Base-by-base conservation (phyloP, 805 yeast genomes). In the Monosporozyma yasuniensis region DNA sequence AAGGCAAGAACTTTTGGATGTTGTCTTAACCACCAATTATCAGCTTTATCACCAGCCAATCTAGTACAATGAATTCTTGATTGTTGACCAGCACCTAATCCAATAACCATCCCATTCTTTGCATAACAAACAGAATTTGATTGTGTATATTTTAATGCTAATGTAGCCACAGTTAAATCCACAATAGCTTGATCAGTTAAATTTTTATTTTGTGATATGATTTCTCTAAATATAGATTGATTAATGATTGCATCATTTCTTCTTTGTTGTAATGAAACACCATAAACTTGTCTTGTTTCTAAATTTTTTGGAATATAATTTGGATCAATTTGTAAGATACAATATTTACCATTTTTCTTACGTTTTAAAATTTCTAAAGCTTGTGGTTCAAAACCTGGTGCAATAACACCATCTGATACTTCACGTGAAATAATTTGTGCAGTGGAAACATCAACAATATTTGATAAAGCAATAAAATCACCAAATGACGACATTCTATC, bases 1-100 rank as follows among this genome's bases (percentile, higher is more conserved):
- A 93, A 85, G 22, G 74, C 93, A 52, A 93, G 74, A 8, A 93
- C 98, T 67, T 76, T 81, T 59, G 98, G 98, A 72, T 93, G 99
- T 72, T 93, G 98, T 77, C 99, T 85, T 66, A 93, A 79, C 99
- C 99, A 93, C 98, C 98, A 93, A 80, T 90, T 90, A 71, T 93
- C 97, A 58, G 98, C 96, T 78, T 93, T 93, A 66, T 93, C 99
- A 69, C 99, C 99, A 47, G 99, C 99, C 61, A 93, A 80, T 75
- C 99, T 84, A 46, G 99, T 93, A 76, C 99, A 93, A 76, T 93
- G 99, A 65, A 93, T 93, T 75, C 99, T 83, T 50, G 97, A 89
- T 75, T 93, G 99, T 77, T 93, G 99, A 58, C 99, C 99, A 53
- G 99, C 99, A 65, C 99, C 99, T 61, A 93, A 79, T 58, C 99